Base-by-base conservation (phyloP, 2,329 filamentous ascomycete genomes). In the Penicillium expansum region DNA sequence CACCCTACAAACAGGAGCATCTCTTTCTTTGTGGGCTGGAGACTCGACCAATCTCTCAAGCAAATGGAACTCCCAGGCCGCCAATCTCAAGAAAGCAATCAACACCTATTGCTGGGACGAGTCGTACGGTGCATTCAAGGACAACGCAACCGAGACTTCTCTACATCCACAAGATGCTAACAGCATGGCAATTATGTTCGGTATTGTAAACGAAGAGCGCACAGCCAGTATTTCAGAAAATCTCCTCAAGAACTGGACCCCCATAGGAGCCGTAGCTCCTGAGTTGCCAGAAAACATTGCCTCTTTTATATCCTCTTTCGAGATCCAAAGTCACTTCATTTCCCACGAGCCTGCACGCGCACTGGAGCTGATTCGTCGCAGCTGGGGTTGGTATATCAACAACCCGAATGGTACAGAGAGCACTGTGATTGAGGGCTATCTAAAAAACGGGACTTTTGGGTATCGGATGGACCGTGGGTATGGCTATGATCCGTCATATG, bases 121-220 rank as follows among this genome's bases (percentile, higher is more conserved):
- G 0, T 52, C 66, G 1, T 73, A 73, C n/a, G 79, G 79, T 27
- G 76, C 83, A 59, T 83, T 85, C 71, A 75, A 77, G 53, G 81
- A 83, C 67, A 85, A 84, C 59, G 77, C 80, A 37, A 79, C 78
- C 0, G 67, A 73, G 6, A 80, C 77, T 2, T 76, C 76, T 0
- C 73, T 88, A 4, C 74, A 83, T 59, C 83, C 84, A 0, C 84
- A 88, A 71, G 84, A 86, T 59, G 83, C 79, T 13, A 87, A 87
- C 69, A 77, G 79, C 52, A 76, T 86, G 68, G 79, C 82, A 0
- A 70, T 85, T 3, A 71, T 81, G 38, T 82, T 82, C 56, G 76
- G 74, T 3, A 66, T 85, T 4, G 70, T 79, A 3, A 63, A 73
- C 56, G 60, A 69, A 20, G 61, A 70, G 8, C 71, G 68, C 20